Base-by-base conservation (phyloP, 306 rosid genomes). In the Boehmeria nivea region DNA sequence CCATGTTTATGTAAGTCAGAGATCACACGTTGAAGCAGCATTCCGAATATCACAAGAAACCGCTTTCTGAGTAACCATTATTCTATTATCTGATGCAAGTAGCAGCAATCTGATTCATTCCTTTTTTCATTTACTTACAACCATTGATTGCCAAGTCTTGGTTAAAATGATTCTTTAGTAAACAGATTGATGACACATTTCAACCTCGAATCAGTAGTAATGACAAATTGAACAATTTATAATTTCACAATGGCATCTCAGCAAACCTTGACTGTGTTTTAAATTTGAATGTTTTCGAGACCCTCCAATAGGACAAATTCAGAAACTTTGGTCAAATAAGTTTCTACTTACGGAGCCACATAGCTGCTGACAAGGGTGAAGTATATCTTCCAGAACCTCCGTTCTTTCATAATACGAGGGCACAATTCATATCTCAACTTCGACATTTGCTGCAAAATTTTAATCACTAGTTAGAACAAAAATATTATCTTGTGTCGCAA, bases 391-490 rank as follows among this genome's bases (percentile, higher is more conserved):
- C 96, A 88, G 73, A 88, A 88, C 73, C 65, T 64, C 63, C 88
- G 60, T 68, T 88, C 96, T 66, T 85, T 88, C 96, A 88, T 88
- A 47, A 61, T 50, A 40, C 96, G 94, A 1, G 96, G 96, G 44
- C 96, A 88, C 60, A 88, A 54, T 55, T 87, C 98, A 73, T 87
- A 91, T 81, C 99, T 85, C 78, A 93, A 79, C 76, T 82, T 85
- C 46, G 96, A 93, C 65, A 88, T 88, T 72, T 85, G 95, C 99
- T 88, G 83, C 50, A 70, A 69, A 18, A 51, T 48, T 61, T 75
- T n/a, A 72, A 48, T 33, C 64, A 53, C 19, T 17, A 43, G 23
- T 51, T 12, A 17, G 59, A 6, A 12, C 48, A 42, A 33, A 23
- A 52, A 16, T 20, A 49, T 26, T 12, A 49, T 19, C 23, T 11